These are phyloP conservation scores for Xylaria sp. DNA, from an alignment of 2,329 filamentous ascomycete genomes.

Conservation along the genomic window DNA sequence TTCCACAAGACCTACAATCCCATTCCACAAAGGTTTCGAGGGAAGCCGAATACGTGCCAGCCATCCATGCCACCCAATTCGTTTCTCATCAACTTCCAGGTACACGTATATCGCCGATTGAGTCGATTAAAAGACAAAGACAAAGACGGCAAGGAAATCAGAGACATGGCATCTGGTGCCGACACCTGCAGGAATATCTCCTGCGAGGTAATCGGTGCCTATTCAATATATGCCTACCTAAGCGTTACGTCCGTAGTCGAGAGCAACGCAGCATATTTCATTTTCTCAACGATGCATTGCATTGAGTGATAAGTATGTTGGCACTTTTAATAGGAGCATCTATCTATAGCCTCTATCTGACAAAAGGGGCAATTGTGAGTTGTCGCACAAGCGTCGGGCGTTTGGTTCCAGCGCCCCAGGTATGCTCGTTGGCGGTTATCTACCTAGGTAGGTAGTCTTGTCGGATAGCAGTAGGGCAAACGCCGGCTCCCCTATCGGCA, in stretches of 20 bases:
- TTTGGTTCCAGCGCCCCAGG: neutral
- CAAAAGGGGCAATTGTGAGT: too few relatives aligned
- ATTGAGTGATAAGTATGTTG: neutral
- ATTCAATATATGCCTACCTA: neutral
- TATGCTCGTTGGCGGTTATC: neutral
- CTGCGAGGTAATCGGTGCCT: constrained; percentile 30
- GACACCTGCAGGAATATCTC: constrained; percentile 33
- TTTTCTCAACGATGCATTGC: constrained; percentile 12
- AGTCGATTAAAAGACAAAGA: constrained; percentile 12
- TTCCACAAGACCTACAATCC: neutral
- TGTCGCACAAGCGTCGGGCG: neutral
- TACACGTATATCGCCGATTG: constrained; percentile 14
- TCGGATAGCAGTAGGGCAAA: constrained; percentile 22
- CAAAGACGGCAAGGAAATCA: constrained; percentile 9
- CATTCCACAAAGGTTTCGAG: neutral
- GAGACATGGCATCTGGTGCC: constrained; percentile 29
- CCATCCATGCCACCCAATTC: constrained; percentile 2
- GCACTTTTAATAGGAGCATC: constrained; percentile 12
- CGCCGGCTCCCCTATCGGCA: constrained; percentile 19
- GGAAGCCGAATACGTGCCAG: neutral
- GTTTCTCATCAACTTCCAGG: neutral
- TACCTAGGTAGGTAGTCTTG: too few relatives aligned
- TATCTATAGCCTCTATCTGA: too few relatives aligned
- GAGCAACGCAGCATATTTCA: constrained; percentile 7
- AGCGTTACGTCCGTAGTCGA: constrained; percentile 3